Conservation (phyloP, 352 stramenopile species). For the Labyrinthula sp. region DNA sequence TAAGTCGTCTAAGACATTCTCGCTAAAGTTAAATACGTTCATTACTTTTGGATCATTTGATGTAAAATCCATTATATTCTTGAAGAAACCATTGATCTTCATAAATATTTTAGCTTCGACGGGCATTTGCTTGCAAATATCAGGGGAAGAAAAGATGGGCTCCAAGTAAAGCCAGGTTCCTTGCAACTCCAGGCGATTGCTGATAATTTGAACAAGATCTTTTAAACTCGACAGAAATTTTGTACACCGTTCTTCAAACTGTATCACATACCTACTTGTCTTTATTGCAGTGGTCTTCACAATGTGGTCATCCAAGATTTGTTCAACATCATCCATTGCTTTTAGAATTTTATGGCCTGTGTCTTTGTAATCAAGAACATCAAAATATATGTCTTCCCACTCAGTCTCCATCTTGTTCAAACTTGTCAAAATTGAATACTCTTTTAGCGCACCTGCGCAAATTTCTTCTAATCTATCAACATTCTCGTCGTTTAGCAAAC, state of each 20-base stretch:
- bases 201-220: slow-evolving; percentile 63
- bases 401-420: slow-evolving; percentile 47
- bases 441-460: slow-evolving; percentile 15
- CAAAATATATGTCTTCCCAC: slow-evolving; percentile 38
- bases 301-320: slow-evolving; percentile 47
- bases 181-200: slow-evolving; percentile 76
- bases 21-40: slow-evolving; percentile 14
- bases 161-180: slow-evolving; percentile 82
- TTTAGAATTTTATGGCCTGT: slow-evolving; percentile 38
- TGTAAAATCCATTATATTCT: slow-evolving; percentile 25
- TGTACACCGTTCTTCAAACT: slow-evolving; percentile 26
- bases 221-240: slow-evolving; percentile 62
- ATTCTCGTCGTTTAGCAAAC: slow-evolving; percentile 22
- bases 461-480: slow-evolving; percentile 17
- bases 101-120: slow-evolving; percentile 52
- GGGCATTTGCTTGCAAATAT: slow-evolving; percentile 88
- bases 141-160: slow-evolving; percentile 77
- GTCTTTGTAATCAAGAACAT: slow-evolving; percentile 41
- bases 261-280: slow-evolving; percentile 38
- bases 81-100: slow-evolving; percentile 32
- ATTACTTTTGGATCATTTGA: slow-evolving; percentile 18
- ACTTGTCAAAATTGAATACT: slow-evolving; percentile 42
- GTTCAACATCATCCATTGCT: slow-evolving; percentile 42
- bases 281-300: slow-evolving; percentile 46
- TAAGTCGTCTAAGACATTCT: slow-evolving; percentile 33